A percentile compares a stretch with the other conserved stretches of the same genome.
These are phyloP conservation scores for Clarireedia hainanense DNA, from an alignment of 2,329 filamentous ascomycete genomes.

Conservation along the genomic window DNA sequence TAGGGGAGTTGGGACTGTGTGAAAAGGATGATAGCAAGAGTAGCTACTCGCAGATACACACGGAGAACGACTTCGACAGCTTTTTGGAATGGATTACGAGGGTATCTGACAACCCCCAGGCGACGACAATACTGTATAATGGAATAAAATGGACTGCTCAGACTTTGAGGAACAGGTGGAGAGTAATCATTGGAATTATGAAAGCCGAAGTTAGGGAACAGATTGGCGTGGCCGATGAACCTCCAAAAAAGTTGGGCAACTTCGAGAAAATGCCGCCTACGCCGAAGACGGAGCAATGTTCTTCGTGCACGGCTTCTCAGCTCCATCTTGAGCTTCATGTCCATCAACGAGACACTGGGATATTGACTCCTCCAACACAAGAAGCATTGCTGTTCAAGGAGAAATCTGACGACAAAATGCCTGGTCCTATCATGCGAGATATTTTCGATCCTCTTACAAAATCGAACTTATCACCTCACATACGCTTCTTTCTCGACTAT, in stretches of 20 bases:
- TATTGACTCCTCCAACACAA: neutral
- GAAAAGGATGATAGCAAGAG: neutral
- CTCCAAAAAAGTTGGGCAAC: slow-evolving; percentile 8
- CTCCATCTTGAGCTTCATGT: neutral
- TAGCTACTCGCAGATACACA: neutral
- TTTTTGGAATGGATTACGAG: slow-evolving; percentile 1
- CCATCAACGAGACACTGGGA: neutral
- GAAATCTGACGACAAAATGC: neutral
- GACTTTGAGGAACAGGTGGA: slow-evolving; percentile 18
- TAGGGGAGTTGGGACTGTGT: slow-evolving; percentile 3
- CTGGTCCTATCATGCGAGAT: slow-evolving; percentile 16
- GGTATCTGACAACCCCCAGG: neutral
- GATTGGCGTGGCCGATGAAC: neutral
- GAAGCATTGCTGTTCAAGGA: neutral
- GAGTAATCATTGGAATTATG: slow-evolving; percentile 16
- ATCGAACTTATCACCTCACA: slow-evolving; percentile 16
- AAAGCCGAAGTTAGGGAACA: neutral
- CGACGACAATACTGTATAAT: slow-evolving; percentile 6
- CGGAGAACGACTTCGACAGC: neutral
- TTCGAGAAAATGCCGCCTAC: slow-evolving; percentile 5
- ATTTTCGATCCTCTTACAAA: slow-evolving; percentile 16
- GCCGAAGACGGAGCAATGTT: neutral
- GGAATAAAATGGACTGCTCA: slow-evolving; percentile 18
- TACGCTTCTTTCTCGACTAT: slow-evolving; percentile 28
- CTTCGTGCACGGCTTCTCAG: neutral